These are phyloP conservation scores for Diaporthe australafricana DNA, from an alignment of 2,329 filamentous ascomycete species.

Conservation along the genomic window DNA sequence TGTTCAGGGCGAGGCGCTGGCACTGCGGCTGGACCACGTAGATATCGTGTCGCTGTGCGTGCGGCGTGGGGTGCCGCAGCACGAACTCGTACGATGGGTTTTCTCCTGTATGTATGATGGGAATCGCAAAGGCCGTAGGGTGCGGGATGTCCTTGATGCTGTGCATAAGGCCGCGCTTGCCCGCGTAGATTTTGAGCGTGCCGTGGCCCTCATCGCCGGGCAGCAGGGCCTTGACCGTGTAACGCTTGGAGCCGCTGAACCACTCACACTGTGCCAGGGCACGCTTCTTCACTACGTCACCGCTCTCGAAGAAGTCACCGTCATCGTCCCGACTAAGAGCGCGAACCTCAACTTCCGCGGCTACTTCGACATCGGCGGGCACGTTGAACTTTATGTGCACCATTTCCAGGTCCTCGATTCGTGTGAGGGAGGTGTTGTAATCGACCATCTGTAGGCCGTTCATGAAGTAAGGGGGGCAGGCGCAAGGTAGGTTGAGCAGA, in stretches of 20 bases:
- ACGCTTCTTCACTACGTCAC: constrained; percentile 85
- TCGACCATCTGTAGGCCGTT: constrained; percentile 83
- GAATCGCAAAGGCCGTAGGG: constrained; percentile 88
- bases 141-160: constrained; percentile 97
- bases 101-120: constrained; percentile 88
- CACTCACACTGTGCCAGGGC: constrained; percentile 93
- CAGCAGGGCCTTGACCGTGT: constrained; percentile 91
- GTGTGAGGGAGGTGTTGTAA: constrained; percentile 88
- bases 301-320: constrained; percentile 93
- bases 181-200: constrained; percentile 90
- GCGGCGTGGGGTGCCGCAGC: constrained; percentile 92
- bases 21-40: constrained; percentile 98
- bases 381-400: constrained; percentile 90
- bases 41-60: constrained; percentile 96
- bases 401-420: constrained; percentile 93
- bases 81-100: constrained; percentile 97
- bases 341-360: constrained; percentile 90
- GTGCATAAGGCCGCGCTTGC: constrained; percentile 95
- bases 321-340: constrained; percentile 85
- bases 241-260: constrained; percentile 87
- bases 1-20: constrained; percentile 87
- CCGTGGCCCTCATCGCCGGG: constrained; percentile 93
- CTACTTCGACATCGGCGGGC: constrained; percentile 89
- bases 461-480: constrained; percentile 89
- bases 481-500: constrained; percentile 85